phyloP scores from a whole-genome alignment of 768 basidiomycete species.

The Trametes cubensis region DNA sequence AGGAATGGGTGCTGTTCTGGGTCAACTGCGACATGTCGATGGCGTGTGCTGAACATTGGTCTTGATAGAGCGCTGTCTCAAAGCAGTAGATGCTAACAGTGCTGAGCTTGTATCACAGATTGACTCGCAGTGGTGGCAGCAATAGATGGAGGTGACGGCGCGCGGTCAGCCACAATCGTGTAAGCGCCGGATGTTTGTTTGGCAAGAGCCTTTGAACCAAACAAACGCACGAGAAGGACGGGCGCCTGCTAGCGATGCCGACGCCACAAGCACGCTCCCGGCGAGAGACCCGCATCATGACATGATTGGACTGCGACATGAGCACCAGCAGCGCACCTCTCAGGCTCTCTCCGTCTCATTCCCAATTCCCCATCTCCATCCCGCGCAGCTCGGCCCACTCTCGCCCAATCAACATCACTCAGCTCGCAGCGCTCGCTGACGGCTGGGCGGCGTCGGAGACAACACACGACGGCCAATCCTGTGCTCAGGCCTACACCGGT shows the following conservation, averaged over 20 bases:
- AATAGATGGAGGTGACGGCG: background rate
- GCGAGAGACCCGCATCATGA: slow-evolving; percentile 3
- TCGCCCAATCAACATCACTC: slow-evolving; percentile 11
- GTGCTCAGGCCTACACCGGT: slow-evolving; percentile 4
- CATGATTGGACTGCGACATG: background rate
- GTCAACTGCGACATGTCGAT: slow-evolving; percentile 12
- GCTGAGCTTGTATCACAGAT: too few relatives aligned
- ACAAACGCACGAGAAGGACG: slow-evolving; percentile 8
- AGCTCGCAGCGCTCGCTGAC: slow-evolving; percentile 1
- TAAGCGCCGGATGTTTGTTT: slow-evolving; percentile 19
- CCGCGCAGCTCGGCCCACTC: background rate
- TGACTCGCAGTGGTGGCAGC: too few relatives aligned
- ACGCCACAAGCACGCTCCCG: slow-evolving; percentile 11
- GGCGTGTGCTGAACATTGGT: too few relatives aligned
- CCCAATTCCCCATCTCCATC: too few relatives aligned
- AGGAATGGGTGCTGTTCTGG: slow-evolving; percentile 39
- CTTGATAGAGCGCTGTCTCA: too few relatives aligned
- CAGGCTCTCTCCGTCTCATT: background rate
- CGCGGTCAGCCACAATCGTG: background rate
- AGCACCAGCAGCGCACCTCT: background rate
- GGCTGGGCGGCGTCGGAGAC: slow-evolving; percentile 7
- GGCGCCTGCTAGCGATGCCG: background rate
- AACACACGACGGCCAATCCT: background rate
- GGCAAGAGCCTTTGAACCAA: slow-evolving; percentile 24
- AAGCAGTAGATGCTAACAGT: too few relatives aligned